Evolutionary conservation across 495 filamentous ascomycete species (phyloP), one percentile per base, ranked within the genome.

Genomic region (Aspergillus nanangensis): DNA sequence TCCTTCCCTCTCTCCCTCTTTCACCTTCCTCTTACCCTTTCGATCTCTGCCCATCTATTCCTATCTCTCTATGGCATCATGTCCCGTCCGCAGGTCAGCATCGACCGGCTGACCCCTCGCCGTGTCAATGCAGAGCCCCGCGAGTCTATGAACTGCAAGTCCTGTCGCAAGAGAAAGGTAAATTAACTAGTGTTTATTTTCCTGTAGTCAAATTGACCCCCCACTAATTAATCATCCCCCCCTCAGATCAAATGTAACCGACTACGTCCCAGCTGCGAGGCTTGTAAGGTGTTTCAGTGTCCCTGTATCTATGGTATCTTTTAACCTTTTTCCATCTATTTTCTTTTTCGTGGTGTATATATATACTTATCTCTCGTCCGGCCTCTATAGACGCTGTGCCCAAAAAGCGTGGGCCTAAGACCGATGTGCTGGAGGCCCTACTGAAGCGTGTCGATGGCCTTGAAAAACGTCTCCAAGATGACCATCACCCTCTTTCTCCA

Each of bases 181-280:
- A n/a, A n/a, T n/a, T n/a, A n/a, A n/a, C n/a, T n/a, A n/a, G n/a
- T n/a, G n/a, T n/a, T n/a, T n/a, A n/a, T n/a, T n/a, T n/a, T n/a
- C n/a, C n/a, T n/a, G n/a, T n/a, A n/a, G n/a, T n/a, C n/a, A n/a
- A n/a, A n/a, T n/a, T n/a, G n/a, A n/a, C n/a, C n/a, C n/a, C n/a
- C n/a, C n/a, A n/a, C n/a, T n/a, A n/a, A n/a, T n/a, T n/a, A n/a
- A n/a, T n/a, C n/a, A n/a, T n/a, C n/a, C n/a, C n/a, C n/a, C n/a
- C n/a, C n/a, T n/a, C n/a, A n/a, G n/a, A 92, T 92, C 72, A 94
- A 94, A 67, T 94, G 88, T 67, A 92, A 90, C 67, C 85, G 88
- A 14, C 63, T 89, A 45, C 80, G 84, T 18, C 88, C 88, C 25
- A 85, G 86, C 44, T 94, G 88, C 56, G 88, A 91, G 63, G 87